Evolutionary conservation across 257 asterid species (phyloP).

Genomic region (Dorcoceras hygrometricum): DNA sequence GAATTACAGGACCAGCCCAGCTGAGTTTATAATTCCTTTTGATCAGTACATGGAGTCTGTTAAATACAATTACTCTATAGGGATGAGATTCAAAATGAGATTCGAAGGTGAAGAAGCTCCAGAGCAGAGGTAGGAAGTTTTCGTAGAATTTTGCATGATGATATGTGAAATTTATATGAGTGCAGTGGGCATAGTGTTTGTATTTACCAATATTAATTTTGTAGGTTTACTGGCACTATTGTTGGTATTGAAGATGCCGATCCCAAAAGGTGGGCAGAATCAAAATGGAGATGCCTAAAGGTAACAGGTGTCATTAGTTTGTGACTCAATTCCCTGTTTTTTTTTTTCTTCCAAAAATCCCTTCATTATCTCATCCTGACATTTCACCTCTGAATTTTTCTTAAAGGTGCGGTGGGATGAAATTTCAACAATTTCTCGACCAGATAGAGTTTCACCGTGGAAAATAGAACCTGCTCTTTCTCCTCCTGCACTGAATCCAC

Average conservation of each 20-base stretch:
- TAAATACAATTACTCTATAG: slow-evolving; percentile 73
- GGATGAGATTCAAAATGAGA: slow-evolving; percentile 96
- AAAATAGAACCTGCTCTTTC: slow-evolving; percentile 84
- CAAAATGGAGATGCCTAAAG: slow-evolving; percentile 97
- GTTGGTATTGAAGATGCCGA: slow-evolving; percentile 86
- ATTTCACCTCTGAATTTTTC: slow-evolving; percentile 13
- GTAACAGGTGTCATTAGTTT: slow-evolving; percentile 32
- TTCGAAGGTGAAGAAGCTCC: slow-evolving; percentile 99
- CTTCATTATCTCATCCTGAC: slow-evolving; percentile 17
- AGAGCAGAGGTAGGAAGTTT: slow-evolving; percentile 72
- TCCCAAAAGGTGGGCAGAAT: slow-evolving; percentile 67
- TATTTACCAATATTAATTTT: slow-evolving; percentile 12
- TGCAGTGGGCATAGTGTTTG: slow-evolving; percentile 3
- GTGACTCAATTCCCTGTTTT: background rate
- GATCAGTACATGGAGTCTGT: slow-evolving; percentile 81
- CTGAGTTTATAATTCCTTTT: slow-evolving; percentile 80
- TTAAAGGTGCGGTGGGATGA: slow-evolving; percentile 97
- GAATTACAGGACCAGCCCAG: slow-evolving; percentile 81
- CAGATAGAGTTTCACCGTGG: slow-evolving; percentile 97
- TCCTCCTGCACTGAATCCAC: slow-evolving; percentile 85
- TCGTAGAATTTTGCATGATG: slow-evolving; percentile 18
- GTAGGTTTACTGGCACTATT: slow-evolving; percentile 88
- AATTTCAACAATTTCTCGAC: slow-evolving; percentile 76
- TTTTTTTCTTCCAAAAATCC: background rate
- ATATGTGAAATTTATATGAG: slow-evolving; percentile 12